A percentile compares a stretch with the other conserved stretches of the same genome.
Evolutionary conservation across 768 basidiomycete genomes (phyloP).

Genomic region (Ramaria rubella): DNA sequence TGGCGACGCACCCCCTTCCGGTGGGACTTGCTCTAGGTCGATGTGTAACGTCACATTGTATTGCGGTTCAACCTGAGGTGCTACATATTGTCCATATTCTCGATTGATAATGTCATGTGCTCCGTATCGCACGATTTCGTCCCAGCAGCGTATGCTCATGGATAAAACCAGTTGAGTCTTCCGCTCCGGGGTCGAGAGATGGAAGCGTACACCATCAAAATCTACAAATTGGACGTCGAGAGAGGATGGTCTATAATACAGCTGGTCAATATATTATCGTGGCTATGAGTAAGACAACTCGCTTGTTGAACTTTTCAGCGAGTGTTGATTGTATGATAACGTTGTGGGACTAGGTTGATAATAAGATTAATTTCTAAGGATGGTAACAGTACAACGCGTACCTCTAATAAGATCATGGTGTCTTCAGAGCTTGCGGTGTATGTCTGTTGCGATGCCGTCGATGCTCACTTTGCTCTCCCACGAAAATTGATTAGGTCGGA

Average conservation of each 20-base stretch:
- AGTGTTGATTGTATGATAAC: constrained; percentile 89
- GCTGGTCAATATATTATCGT: constrained; percentile 10
- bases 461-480: neutral
- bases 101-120: constrained; percentile 70
- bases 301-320: constrained; percentile 83
- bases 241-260: constrained; percentile 62
- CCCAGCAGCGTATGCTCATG: constrained; percentile 98
- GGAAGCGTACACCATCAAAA: constrained; percentile 95
- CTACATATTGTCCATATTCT: constrained; percentile 75
- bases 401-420: constrained; percentile 82
- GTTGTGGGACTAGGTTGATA: constrained; percentile 57
- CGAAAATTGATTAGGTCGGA: neutral
- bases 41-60: constrained; percentile 85
- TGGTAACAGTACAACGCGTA: constrained; percentile 22
- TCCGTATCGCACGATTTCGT: constrained; percentile 83
- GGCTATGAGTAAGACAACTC: constrained; percentile 21
- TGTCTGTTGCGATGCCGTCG: neutral
- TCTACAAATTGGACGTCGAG: constrained; percentile 97
- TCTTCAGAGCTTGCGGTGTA: neutral
- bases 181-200: constrained; percentile 79
- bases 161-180: constrained; percentile 81
- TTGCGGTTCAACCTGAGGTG: constrained; percentile 68
- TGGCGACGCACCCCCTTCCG: constrained; percentile 61
- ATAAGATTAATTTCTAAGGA: constrained; percentile 9
- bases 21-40: constrained; percentile 80